Evolutionary conservation across 768 basidiomycete species (phyloP).

Genomic region (Tylopilus vinaceipallidus): DNA sequence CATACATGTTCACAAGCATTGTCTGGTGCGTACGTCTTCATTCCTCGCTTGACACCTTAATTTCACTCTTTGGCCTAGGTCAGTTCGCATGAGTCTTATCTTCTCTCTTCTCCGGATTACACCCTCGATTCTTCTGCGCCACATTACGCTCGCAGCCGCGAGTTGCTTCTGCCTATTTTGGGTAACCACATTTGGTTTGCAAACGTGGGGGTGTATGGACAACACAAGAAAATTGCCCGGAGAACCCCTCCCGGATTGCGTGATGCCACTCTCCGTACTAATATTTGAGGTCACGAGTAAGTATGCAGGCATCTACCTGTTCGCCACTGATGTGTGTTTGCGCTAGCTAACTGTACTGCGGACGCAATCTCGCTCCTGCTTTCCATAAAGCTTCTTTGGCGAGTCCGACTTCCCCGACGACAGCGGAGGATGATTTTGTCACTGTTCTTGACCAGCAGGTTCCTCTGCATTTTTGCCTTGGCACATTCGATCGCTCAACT

Average conservation of each 20-base stretch:
- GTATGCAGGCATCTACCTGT: not conserved
- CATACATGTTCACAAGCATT: not conserved
- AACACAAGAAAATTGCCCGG: not conserved
- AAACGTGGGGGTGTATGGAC: slow-evolving; percentile 9
- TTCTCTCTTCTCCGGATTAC: slow-evolving; percentile 12
- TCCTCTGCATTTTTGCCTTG: not conserved
- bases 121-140: not conserved
- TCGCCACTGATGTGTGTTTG: no score
- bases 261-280: not conserved
- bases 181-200: slow-evolving; percentile 2
- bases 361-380: not conserved
- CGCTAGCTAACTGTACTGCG: slow-evolving; percentile 3
- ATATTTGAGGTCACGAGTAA: slow-evolving; percentile 7
- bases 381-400: slow-evolving; percentile 15
- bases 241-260: not conserved
- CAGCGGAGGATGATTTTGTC: slow-evolving; percentile 15
- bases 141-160: not conserved
- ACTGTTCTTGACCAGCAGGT: not conserved
- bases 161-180: slow-evolving; percentile 2
- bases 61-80: not conserved
- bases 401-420: slow-evolving; percentile 11
- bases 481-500: not conserved
- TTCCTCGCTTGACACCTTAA: not conserved
- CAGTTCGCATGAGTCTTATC: slow-evolving; percentile 14
- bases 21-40: slow-evolving; percentile 9